Conservation (phyloP, 176 grass and related monocot species). For the sorghum (Sorghum bicolor) region Sorghum_bicolor_NCBIv3 NC_012878.2:42849001-42849500, state of each 20-base stretch:
- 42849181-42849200: constrained; percentile 45
- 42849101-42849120: constrained; percentile 22
- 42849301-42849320: constrained; percentile 26
- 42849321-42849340: constrained; percentile 35
- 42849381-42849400: constrained; percentile 29
- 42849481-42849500: constrained; percentile 29
- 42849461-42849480: constrained; percentile 33
- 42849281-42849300: constrained; percentile 35
- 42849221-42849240: constrained; percentile 45
- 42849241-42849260: constrained; percentile 45
- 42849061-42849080: background rate
- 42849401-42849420: constrained; percentile 10
- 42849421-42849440: constrained; percentile 35
- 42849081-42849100: background rate
- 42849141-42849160: constrained; percentile 50
- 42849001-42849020: background rate
- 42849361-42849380: constrained; percentile 29
- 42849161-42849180: constrained; percentile 51
- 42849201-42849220: constrained; percentile 35
- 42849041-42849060: background rate
- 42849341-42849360: constrained; percentile 40
- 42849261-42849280: constrained; percentile 43
- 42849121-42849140: background rate
- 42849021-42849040: background rate
- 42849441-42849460: constrained; percentile 41